These are phyloP conservation scores for Tuber calosporum DNA, from an alignment of 495 filamentous ascomycete species.

Conservation along the genomic window DNA sequence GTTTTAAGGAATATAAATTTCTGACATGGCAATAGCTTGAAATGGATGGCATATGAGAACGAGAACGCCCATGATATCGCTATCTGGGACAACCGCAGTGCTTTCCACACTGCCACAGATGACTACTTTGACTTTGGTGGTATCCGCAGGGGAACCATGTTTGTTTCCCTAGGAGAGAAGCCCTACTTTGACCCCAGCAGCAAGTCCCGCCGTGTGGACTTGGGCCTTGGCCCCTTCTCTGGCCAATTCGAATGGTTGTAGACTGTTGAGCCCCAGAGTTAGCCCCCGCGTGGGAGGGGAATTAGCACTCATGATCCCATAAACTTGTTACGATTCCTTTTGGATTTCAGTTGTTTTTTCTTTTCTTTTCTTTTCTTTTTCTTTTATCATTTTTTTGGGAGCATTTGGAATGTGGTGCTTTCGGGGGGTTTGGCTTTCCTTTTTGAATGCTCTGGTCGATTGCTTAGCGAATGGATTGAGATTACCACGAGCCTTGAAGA, in stretches of 20 bases:
- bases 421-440: neutral
- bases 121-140: constrained; percentile 49
- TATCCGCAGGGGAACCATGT: constrained; percentile 43
- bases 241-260: constrained; percentile 10
- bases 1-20: neutral
- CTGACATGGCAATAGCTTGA: constrained; percentile 49
- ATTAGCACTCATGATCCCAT: neutral
- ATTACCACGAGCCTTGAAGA: neutral
- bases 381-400: neutral
- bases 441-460: neutral
- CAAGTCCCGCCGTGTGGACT: constrained; percentile 53
- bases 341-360: neutral
- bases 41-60: constrained; percentile 55
- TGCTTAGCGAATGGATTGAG: neutral
- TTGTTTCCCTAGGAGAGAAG: constrained; percentile 61
- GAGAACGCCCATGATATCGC: constrained; percentile 51
- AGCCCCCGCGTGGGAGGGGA: neutral
- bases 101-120: constrained; percentile 63
- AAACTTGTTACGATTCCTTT: neutral
- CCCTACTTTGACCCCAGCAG: constrained; percentile 57
- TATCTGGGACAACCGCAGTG: constrained; percentile 72
- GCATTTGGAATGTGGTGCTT: neutral
- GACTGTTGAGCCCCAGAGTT: neutral
- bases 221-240: constrained; percentile 47
- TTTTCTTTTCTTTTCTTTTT: neutral